Percentiles rank a stretch among this genome's conserved stretches.
Evolutionary conservation across 371 early-diverging fungal species (phyloP).

Genomic region (Sporodiniella umbellata): DNA sequence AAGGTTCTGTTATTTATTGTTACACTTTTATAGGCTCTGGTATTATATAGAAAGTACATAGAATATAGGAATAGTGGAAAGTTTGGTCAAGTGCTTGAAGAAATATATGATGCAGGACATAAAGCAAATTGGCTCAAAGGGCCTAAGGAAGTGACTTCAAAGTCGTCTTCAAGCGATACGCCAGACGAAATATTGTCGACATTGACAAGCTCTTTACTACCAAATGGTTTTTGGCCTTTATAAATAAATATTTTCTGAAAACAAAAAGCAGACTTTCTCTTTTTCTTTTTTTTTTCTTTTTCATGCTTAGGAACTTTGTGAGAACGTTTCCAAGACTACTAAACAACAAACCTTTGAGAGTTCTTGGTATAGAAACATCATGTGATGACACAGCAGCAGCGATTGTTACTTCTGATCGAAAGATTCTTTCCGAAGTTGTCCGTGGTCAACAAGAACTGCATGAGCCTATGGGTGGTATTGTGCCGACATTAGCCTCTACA

Average conservation of each 20-base stretch:
- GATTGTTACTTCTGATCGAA: conserved; percentile 68
- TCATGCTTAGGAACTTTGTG: neutral
- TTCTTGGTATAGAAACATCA: conserved; percentile 79
- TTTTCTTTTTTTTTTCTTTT: neutral
- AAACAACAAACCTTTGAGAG: conserved; percentile 21
- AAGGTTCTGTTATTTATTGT: neutral
- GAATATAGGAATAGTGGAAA: conserved; percentile 60
- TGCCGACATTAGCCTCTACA: conserved; percentile 72
- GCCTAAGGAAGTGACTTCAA: conserved; percentile 16
- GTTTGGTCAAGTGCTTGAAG: conserved; percentile 74
- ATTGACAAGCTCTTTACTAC: neutral
- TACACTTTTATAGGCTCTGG: conserved; percentile 58
- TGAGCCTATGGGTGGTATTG: conserved; percentile 80
- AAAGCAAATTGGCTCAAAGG: conserved; percentile 59
- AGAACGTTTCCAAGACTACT: neutral
- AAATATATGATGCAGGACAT: conserved; percentile 80
- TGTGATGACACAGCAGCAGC: conserved; percentile 87
- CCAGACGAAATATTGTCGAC: neutral
- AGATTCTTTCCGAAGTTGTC: conserved; percentile 64
- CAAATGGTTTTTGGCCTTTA: neutral
- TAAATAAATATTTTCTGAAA: no score
- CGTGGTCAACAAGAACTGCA: conserved; percentile 71
- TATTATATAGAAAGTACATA: conserved; percentile 76
- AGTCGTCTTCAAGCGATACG: neutral
- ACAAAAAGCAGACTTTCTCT: no score